Evolutionary conservation across 257 asterid species (phyloP).

Genomic region (Thymus quinquecostatus): DNA sequence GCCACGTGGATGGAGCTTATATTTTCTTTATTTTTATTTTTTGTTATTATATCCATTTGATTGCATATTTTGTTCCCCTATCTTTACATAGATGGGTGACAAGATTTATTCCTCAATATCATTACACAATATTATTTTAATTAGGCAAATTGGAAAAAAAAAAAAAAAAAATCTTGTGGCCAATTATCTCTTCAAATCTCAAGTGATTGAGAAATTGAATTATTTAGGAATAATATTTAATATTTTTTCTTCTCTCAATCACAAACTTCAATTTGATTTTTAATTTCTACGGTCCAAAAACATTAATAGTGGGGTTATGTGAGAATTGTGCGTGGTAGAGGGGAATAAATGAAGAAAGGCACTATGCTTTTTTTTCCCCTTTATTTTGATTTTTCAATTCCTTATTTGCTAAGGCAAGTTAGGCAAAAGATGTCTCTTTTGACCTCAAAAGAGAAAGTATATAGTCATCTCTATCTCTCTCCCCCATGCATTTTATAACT

Average conservation of each 20-base stretch:
- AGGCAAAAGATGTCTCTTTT: constrained; percentile 40
- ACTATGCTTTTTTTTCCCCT: constrained; percentile 31
- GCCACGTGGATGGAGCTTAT: no score
- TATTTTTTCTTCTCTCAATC: background rate
- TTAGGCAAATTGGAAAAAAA: no score
- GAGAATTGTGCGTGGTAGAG: constrained; percentile 30
- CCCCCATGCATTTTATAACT: background rate
- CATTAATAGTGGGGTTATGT: constrained; percentile 17
- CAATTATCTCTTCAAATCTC: background rate
- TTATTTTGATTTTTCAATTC: constrained; percentile 40
- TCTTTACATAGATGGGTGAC: no score
- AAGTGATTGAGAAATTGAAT: constrained; percentile 18
- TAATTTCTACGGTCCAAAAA: constrained; percentile 20
- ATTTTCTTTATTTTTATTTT: no score
- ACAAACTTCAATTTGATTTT: no score
- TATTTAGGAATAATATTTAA: background rate
- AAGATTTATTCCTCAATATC: no score
- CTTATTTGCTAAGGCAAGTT: constrained; percentile 66
- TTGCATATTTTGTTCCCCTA: no score
- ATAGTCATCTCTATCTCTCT: background rate
- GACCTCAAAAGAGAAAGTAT: constrained; percentile 26
- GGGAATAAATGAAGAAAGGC: constrained; percentile 34
- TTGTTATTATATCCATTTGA: no score
- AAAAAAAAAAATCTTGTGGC: background rate
- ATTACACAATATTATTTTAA: background rate